A percentile compares a stretch with the other conserved stretches of the same genome.
These are phyloP conservation scores for Brassica nigra DNA, from an alignment of 345 rosid genomes.

Conservation along the genomic window DNA sequence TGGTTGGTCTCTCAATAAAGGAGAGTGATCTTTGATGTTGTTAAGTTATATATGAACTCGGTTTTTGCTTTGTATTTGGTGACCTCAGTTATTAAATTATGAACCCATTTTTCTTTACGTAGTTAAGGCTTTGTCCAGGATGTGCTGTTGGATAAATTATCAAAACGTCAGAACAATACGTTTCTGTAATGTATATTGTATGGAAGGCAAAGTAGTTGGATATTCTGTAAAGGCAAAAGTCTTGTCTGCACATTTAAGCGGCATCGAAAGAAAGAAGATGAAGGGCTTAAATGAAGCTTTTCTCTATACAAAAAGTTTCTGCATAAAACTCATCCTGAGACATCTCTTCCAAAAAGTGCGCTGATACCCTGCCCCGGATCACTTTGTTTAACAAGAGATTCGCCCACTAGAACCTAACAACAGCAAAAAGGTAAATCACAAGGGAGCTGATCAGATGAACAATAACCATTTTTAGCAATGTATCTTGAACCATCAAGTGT, in stretches of 20 bases:
- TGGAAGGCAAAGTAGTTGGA: not conserved
- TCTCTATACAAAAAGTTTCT: slow-evolving; percentile 30
- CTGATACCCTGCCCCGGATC: slow-evolving; percentile 72
- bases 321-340: slow-evolving; percentile 49
- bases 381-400: slow-evolving; percentile 77
- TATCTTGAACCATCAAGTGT: not conserved
- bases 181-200: not conserved
- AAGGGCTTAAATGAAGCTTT: not conserved
- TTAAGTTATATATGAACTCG: not conserved
- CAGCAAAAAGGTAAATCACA: slow-evolving; percentile 11
- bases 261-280: not conserved
- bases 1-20: slow-evolving; percentile 31
- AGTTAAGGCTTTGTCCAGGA: not conserved
- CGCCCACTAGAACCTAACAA: slow-evolving; percentile 88
- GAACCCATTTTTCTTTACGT: not conserved
- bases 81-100: slow-evolving; percentile 3
- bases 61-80: not conserved
- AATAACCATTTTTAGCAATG: slow-evolving; percentile 7
- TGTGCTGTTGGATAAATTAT: not conserved
- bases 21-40: slow-evolving; percentile 34
- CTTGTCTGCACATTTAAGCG: slow-evolving; percentile 4
- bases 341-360: slow-evolving; percentile 75
- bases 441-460: not conserved
- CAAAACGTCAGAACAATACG: not conserved
- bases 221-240: not conserved